Conservation (phyloP, 306 rosid genomes). For the Quercus aquifolioides region DNA sequence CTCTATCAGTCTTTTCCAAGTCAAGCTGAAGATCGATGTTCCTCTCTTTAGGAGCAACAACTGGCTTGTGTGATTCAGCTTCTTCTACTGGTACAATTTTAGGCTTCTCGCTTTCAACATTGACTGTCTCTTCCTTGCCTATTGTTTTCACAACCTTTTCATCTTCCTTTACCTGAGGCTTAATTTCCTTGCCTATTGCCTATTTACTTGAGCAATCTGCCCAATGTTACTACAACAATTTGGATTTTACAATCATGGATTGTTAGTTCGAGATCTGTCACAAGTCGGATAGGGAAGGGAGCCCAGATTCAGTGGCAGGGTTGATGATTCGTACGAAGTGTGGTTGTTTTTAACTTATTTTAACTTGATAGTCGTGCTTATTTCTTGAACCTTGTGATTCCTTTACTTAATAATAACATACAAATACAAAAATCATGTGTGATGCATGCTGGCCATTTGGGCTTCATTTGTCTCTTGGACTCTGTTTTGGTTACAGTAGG, state of each 20-base stretch:
- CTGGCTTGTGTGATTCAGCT: constrained; percentile 41
- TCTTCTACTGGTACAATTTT: constrained; percentile 42
- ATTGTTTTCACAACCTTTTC: constrained; percentile 45
- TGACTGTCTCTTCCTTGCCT: constrained; percentile 48
- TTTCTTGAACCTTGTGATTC: no score
- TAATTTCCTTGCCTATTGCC: no score
- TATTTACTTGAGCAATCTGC: no score
- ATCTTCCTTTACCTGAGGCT: constrained; percentile 53
- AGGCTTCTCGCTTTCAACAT: constrained; percentile 43
- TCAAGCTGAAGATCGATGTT: constrained; percentile 62
- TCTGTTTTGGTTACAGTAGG: no score
- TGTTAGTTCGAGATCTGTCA: background rate
- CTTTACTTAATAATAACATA: no score
- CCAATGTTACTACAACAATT: no score
- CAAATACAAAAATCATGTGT: no score
- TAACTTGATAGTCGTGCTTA: no score
- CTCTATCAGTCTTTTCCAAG: constrained; percentile 69
- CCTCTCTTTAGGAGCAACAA: constrained; percentile 43
- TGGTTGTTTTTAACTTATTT: constrained; percentile 1
- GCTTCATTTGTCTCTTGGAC: no score
- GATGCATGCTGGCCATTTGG: no score
- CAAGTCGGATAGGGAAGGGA: constrained; percentile 7
- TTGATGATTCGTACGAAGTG: constrained; percentile 9
- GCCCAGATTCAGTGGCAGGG: background rate
- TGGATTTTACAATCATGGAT: no score